Percentiles rank a stretch among this genome's conserved stretches.
Conservation (phyloP, 106 monocot genomes). For the Dendrobium huoshanense region DNA sequence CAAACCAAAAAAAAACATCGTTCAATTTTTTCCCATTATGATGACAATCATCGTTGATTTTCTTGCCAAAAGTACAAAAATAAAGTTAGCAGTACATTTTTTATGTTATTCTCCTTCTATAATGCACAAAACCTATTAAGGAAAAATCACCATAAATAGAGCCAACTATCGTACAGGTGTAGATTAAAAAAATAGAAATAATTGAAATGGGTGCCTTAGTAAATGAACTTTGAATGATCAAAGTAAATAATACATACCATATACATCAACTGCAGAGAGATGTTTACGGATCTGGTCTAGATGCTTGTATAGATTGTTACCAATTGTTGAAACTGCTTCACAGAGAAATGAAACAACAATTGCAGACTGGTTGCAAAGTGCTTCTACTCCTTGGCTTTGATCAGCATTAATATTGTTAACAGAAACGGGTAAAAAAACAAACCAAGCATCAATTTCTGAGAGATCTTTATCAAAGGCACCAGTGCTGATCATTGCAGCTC, state of each 20-base stretch:
- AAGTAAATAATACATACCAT: too few species aligned
- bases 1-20: not conserved
- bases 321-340: slow-evolving; percentile 82
- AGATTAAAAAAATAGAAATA: not conserved
- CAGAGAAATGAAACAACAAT: slow-evolving; percentile 77
- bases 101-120: not conserved
- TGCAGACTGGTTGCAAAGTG: slow-evolving; percentile 17
- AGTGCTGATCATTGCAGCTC: slow-evolving; percentile 75
- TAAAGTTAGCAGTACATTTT: not conserved
- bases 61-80: not conserved
- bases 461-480: slow-evolving; percentile 87
- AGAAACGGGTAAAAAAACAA: slow-evolving; percentile 60
- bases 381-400: slow-evolving; percentile 16
- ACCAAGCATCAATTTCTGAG: slow-evolving; percentile 86
- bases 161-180: not conserved
- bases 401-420: slow-evolving; percentile 5
- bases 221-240: not conserved
- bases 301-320: slow-evolving; percentile 81
- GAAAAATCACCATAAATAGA: not conserved
- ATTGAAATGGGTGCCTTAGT: not conserved
- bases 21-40: not conserved
- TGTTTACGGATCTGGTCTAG: slow-evolving; percentile 51
- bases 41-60: not conserved
- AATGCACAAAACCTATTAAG: not conserved
- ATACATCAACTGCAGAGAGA: slow-evolving; percentile 22